phyloP scores from a whole-genome alignment of 306 rosid species.

The Boehmeria nivea region DNA sequence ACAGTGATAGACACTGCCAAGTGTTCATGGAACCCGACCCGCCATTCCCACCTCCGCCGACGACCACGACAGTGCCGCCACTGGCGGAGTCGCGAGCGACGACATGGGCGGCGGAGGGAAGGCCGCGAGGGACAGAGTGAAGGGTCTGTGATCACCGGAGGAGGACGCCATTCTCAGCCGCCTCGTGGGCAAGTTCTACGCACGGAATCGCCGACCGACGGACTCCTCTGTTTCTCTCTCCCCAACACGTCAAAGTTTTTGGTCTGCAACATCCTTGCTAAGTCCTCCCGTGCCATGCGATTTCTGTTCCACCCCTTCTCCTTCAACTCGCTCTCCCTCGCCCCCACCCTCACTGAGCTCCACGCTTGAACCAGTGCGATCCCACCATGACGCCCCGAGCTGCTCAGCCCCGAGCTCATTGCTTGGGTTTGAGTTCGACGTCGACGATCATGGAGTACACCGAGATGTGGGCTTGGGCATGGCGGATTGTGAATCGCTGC shows the following conservation, averaged over 20 bases:
- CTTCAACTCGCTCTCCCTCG: conserved; percentile 50
- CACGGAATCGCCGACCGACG: conserved; percentile 71
- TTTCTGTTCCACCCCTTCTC: conserved; percentile 47
- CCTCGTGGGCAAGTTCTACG: too few species aligned
- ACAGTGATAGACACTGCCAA: neutral
- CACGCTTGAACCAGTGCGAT: too few species aligned
- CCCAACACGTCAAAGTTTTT: conserved; percentile 44
- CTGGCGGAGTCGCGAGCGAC: conserved; percentile 32
- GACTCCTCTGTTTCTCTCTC: conserved; percentile 61
- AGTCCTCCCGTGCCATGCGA: conserved; percentile 41
- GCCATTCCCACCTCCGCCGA: neutral
- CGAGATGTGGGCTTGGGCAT: too few species aligned
- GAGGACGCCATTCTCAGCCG: too few species aligned
- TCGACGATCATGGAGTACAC: too few species aligned
- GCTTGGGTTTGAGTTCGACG: too few species aligned
- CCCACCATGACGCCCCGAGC: too few species aligned
- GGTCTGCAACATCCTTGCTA: conserved; percentile 56
- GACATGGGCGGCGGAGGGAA: conserved; percentile 15
- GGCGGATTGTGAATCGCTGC: too few species aligned
- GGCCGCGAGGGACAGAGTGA: conserved; percentile 50
- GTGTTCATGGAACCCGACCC: neutral
- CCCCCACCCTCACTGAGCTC: too few species aligned
- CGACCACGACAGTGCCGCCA: conserved; percentile 7
- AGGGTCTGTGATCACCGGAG: conserved; percentile 92
- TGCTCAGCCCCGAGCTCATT: too few species aligned